Conservation (phyloP, 441 rosid genomes). For the Jatropha podagrica region DNA sequence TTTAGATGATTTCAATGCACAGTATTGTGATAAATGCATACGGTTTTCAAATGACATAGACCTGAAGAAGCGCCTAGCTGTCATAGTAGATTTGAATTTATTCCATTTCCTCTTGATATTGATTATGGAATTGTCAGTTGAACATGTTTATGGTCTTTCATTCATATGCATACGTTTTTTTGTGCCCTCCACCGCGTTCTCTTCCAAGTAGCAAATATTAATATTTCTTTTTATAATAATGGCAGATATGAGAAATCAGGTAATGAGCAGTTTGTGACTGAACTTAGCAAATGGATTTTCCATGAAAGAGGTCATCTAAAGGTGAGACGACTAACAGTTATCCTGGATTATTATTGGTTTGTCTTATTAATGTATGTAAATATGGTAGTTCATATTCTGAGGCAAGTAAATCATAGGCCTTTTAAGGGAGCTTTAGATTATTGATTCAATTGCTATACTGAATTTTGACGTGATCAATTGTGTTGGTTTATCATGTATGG, state of each 20-base stretch:
- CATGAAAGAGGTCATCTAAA: conserved; percentile 89
- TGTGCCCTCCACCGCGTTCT: not conserved
- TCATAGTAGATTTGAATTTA: not conserved
- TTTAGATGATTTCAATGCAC: not conserved
- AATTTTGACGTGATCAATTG: not conserved
- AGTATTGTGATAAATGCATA: not conserved
- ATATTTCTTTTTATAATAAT: conserved; percentile 11
- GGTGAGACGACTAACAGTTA: conserved; percentile 43
- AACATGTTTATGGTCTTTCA: not conserved
- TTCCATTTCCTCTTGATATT: not conserved
- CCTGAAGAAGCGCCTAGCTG: not conserved
- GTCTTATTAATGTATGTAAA: not conserved
- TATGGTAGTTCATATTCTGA: not conserved
- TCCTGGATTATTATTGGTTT: conserved; percentile 16
- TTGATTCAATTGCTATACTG: not conserved
- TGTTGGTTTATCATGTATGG: not conserved
- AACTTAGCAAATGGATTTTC: conserved; percentile 86
- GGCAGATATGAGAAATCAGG: conserved; percentile 74
- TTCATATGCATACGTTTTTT: not conserved
- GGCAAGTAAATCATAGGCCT: not conserved
- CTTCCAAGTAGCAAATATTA: not conserved
- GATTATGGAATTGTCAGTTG: not conserved
- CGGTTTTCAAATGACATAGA: not conserved
- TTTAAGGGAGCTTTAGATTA: not conserved
- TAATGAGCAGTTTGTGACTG: conserved; percentile 78